These are phyloP conservation scores for Amanita pallidorosea DNA, from an alignment of 768 basidiomycete species.

Conservation along the genomic window DNA sequence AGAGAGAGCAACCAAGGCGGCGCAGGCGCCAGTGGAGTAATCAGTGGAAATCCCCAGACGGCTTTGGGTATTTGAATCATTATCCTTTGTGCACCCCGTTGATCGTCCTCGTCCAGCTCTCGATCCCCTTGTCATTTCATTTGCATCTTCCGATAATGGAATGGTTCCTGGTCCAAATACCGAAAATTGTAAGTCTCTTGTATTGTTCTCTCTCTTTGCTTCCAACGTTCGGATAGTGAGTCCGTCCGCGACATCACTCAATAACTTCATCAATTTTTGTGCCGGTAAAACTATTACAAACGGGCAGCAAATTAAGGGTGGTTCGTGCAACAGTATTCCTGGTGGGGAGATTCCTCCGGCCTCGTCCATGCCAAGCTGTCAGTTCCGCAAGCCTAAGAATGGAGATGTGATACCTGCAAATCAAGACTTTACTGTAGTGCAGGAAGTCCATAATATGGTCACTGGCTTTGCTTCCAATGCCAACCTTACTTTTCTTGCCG, in stretches of 20 bases:
- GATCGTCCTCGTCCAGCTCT: conserved; percentile 30
- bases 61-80: conserved; percentile 23
- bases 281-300: conserved; percentile 30
- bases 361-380: conserved; percentile 31
- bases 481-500: conserved; percentile 34
- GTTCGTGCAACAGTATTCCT: conserved; percentile 46
- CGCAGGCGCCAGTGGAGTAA: conserved; percentile 2
- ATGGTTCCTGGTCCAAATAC: conserved; percentile 24
- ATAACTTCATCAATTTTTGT: conserved; percentile 54
- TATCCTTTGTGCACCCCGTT: background rate
- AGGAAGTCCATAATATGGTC: conserved; percentile 27
- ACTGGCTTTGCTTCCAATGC: conserved; percentile 44
- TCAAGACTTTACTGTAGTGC: conserved; percentile 32
- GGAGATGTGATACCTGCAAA: conserved; percentile 31
- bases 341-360: conserved; percentile 40
- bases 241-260: conserved; percentile 40
- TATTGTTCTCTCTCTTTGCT: conserved; percentile 8
- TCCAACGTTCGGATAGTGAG: conserved; percentile 16
- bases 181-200: conserved; percentile 11
- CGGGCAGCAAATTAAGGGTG: conserved; percentile 35
- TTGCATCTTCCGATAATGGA: conserved; percentile 39
- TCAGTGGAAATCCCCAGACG: conserved; percentile 27
- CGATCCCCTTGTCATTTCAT: conserved; percentile 37
- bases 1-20: conserved; percentile 5
- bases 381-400: conserved; percentile 30